A percentile compares a stretch with the other conserved stretches of the same genome.
Evolutionary conservation across 495 filamentous ascomycete genomes (phyloP).

Genomic region (Hypoxylon perforatum): DNA sequence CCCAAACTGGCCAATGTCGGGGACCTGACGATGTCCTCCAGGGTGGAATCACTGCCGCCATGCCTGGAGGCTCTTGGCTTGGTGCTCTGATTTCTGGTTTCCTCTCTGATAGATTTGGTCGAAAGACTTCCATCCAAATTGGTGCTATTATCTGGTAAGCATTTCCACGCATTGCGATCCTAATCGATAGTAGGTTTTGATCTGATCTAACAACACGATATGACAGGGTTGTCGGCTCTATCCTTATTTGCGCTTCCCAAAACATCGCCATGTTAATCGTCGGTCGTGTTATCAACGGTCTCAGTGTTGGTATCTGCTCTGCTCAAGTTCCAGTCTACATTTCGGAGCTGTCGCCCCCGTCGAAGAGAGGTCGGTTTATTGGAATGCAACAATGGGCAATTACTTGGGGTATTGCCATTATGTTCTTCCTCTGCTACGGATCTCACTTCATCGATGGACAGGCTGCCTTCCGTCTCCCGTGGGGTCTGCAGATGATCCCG

Average conservation of each 20-base stretch:
- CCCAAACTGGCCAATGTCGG: constrained; percentile 51
- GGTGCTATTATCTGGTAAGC: constrained; percentile 72
- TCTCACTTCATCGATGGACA: constrained; percentile 70
- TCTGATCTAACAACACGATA: constrained; percentile 23
- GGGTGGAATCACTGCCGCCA: constrained; percentile 74
- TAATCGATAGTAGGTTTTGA: not conserved
- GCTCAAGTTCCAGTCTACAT: constrained; percentile 86
- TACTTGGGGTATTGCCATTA: constrained; percentile 84
- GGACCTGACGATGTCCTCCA: constrained; percentile 62
- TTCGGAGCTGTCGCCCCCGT: constrained; percentile 75
- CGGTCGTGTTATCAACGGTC: constrained; percentile 80
- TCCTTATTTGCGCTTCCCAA: constrained; percentile 75
- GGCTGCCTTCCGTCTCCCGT: constrained; percentile 77
- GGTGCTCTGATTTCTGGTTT: constrained; percentile 75
- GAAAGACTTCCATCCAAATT: constrained; percentile 73
- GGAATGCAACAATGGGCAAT: constrained; percentile 83
- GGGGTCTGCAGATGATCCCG: constrained; percentile 81
- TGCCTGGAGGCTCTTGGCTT: constrained; percentile 81
- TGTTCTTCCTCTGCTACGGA: constrained; percentile 85
- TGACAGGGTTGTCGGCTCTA: constrained; percentile 65
- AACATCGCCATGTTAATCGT: constrained; percentile 79
- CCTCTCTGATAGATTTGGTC: constrained; percentile 73
- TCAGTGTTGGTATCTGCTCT: constrained; percentile 80
- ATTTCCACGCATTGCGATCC: not conserved
- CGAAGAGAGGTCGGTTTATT: constrained; percentile 76